A percentile compares a stretch with the other conserved stretches of the same genome.
Conservation (phyloP, 1,284 basidiomycete species). For the Singerocomus rubriflavus region DNA sequence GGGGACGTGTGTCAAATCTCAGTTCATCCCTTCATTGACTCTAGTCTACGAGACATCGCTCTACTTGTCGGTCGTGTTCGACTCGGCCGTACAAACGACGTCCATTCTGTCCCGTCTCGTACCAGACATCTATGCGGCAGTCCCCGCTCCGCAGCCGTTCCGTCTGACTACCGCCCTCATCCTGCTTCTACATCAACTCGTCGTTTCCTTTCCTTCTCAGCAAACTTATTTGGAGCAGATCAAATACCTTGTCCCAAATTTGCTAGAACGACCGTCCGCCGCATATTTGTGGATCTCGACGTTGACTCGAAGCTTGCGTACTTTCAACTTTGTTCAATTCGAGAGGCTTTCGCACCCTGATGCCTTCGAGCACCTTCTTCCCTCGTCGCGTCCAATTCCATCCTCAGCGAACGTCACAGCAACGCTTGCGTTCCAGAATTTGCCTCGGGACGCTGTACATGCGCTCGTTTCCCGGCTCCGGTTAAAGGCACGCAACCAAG, state of each 20-base stretch:
- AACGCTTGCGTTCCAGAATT: constrained; percentile 13
- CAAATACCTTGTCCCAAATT: constrained; percentile 36
- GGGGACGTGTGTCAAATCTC: background rate
- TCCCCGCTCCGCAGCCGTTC: constrained; percentile 24
- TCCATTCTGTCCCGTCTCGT: constrained; percentile 59
- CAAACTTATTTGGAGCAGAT: constrained; percentile 47
- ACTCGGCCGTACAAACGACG: constrained; percentile 50
- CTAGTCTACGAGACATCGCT: constrained; percentile 70
- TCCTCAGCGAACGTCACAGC: background rate
- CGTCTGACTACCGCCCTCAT: constrained; percentile 39
- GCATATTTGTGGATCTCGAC: constrained; percentile 46
- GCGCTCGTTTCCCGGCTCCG: constrained; percentile 47
- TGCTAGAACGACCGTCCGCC: constrained; percentile 36
- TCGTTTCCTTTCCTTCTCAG: constrained; percentile 60
- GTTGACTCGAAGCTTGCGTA: constrained; percentile 47
- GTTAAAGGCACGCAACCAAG: constrained; percentile 45
- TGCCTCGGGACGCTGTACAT: constrained; percentile 43
- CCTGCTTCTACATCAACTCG: constrained; percentile 53
- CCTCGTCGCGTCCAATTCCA: constrained; percentile 1
- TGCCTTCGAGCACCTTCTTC: constrained; percentile 25
- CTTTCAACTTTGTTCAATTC: constrained; percentile 50
- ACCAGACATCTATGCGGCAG: constrained; percentile 41
- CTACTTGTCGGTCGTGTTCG: constrained; percentile 59
- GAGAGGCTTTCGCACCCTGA: constrained; percentile 40
- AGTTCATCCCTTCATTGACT: background rate